Base-by-base conservation (phyloP, 768 basidiomycete genomes). In the Psilocybe azurescens region DNA sequence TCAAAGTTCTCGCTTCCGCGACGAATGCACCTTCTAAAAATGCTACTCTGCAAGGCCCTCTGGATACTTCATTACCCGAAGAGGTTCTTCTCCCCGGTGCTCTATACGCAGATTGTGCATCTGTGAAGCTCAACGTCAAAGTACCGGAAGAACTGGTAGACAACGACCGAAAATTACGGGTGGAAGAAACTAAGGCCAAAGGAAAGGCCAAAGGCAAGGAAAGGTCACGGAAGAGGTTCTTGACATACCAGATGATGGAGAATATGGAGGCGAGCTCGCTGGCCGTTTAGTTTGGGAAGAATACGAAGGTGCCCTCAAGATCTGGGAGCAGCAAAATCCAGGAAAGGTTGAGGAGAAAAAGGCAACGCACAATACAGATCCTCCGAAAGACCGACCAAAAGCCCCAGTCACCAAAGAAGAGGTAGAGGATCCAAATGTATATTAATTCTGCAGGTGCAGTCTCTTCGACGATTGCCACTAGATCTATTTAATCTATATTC, bases 1-100 rank as follows among this genome's bases (percentile, higher is more conserved):
- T 91, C 77, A 92, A 91, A 73, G 76, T 81, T 44, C 70, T 81
- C 28, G 68, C 78, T 3, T 58, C 64, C 3, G 50, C 67, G 3
- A 44, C 60, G 16, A 56, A 47, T 46, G 58, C 57, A 6, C 39
- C 44, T 30, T 14, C 60, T 18, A 63, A 63, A 29, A 32, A 55
- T 14, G 48, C 54, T 32, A 39, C 58, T 1, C 24, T 59, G 5
- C 30, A 63, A 64, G 33, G 52, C 11, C 59, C 64, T 41, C 46
- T 64, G 33, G 70, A 68, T 41, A 44, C 60, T n/a, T 66, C 68
- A 14, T 67, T 74, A 54, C 75, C 78, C 5, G 86, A 84, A 60
- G 91, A 93, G 68, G 83, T 91, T 2, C 78, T 94, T 46, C 90
- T 89, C 72, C 89, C 91, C 2, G 92, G 91, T 0, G 88, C 90